Evolutionary conservation across 2,329 filamentous ascomycete species (phyloP).

Genomic region (Aspergillus pseudoterreus): DNA sequence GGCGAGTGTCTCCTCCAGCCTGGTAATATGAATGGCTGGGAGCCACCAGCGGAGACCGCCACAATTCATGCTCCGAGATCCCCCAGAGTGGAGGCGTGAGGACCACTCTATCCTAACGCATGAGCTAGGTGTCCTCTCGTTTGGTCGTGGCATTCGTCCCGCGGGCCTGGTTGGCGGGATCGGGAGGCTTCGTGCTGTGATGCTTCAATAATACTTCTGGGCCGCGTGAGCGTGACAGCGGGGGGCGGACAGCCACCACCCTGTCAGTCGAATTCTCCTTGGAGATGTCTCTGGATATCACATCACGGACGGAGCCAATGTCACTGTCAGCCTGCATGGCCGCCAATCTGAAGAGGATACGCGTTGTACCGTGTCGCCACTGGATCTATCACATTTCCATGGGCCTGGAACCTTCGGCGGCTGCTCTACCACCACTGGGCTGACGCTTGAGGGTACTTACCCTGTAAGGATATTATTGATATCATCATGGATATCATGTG

Average conservation of each 20-base stretch:
- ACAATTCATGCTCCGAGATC: too few species aligned
- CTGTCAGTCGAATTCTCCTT: too few species aligned
- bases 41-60: too few species aligned
- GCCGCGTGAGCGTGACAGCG: too few species aligned
- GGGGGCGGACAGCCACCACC: not conserved
- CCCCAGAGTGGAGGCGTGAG: too few species aligned
- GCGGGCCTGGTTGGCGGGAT: slow-evolving; percentile 5
- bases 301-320: too few species aligned
- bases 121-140: not conserved
- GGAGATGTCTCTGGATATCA: not conserved
- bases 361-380: slow-evolving; percentile 6
- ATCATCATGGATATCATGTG: not conserved
- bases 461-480: not conserved
- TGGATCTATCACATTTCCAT: slow-evolving; percentile 18
- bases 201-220: not conserved
- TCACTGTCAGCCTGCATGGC: not conserved
- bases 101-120: too few species aligned
- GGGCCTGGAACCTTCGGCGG: slow-evolving; percentile 12
- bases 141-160: not conserved
- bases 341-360: not conserved
- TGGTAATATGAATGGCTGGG: too few species aligned
- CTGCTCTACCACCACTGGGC: not conserved
- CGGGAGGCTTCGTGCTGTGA: slow-evolving; percentile 5
- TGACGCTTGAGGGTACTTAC: not conserved
- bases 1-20: too few species aligned